Conservation (phyloP, 768 basidiomycete genomes). For the Tulasnella sp. region DNA sequence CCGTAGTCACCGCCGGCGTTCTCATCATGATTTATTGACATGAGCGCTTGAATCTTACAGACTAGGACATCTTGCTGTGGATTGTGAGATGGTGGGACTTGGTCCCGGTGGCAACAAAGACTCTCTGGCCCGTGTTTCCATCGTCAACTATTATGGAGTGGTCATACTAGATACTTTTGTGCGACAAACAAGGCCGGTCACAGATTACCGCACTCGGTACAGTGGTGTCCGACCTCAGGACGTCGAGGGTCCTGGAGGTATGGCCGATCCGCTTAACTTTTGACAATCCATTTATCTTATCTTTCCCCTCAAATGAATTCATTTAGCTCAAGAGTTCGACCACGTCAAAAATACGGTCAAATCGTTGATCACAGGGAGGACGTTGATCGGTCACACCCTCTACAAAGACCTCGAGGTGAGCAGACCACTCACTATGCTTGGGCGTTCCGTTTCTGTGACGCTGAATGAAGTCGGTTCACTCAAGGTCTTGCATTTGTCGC, state of each 20-base stretch:
- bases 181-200: conserved; percentile 71
- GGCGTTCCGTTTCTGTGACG: no score
- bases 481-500: conserved; percentile 43
- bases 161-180: conserved; percentile 79
- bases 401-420: conserved; percentile 78
- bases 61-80: conserved; percentile 70
- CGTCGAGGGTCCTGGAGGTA: conserved; percentile 40
- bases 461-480: no score
- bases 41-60: no score
- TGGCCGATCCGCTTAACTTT: no score
- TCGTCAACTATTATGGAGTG: conserved; percentile 82
- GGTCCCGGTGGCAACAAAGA: conserved; percentile 74
- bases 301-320: conserved; percentile 44
- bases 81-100: conserved; percentile 98
- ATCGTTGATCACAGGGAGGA: conserved; percentile 60
- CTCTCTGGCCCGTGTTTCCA: conserved; percentile 74
- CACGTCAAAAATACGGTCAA: conserved; percentile 73
- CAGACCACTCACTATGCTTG: neutral
- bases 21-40: conserved; percentile 5
- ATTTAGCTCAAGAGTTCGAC: conserved; percentile 65
- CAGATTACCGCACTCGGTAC: conserved; percentile 86
- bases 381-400: conserved; percentile 85
- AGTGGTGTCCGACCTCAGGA: conserved; percentile 74
- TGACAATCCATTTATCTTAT: no score
- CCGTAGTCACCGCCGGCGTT: neutral